Conservation (phyloP, 169 alveolate species). For the Plasmodium vinckei region DNA sequence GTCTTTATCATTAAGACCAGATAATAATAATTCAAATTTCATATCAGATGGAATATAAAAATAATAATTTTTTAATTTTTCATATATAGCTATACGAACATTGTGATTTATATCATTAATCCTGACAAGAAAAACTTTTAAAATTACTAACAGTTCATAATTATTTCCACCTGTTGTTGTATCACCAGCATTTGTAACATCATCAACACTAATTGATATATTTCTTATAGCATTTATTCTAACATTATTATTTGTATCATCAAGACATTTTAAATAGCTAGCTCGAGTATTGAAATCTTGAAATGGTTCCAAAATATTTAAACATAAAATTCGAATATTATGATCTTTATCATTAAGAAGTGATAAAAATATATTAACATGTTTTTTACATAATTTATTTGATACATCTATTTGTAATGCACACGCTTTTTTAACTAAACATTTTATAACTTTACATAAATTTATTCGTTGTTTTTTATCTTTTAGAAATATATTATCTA, state of each 20-base stretch:
- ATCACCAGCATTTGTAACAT: not conserved
- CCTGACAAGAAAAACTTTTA: conserved; percentile 48
- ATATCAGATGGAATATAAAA: conserved; percentile 64
- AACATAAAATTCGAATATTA: conserved; percentile 57
- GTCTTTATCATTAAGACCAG: conserved; percentile 69
- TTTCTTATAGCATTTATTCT: conserved; percentile 61
- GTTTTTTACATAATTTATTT: conserved; percentile 75
- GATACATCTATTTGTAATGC: conserved; percentile 80
- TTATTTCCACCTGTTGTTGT: conserved; percentile 13
- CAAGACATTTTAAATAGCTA: conserved; percentile 56
- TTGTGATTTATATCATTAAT: conserved; percentile 57
- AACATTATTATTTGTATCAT: conserved; percentile 56
- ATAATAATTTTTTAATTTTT: conserved; percentile 49
- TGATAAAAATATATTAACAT: conserved; percentile 77
- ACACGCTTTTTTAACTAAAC: conserved; percentile 77
- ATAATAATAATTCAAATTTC: conserved; percentile 65
- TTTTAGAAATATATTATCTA: conserved; percentile 73
- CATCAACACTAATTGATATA: conserved; percentile 36
- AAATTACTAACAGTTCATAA: conserved; percentile 30
- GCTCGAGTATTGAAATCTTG: conserved; percentile 61
- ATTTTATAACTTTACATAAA: conserved; percentile 67
- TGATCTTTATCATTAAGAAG: conserved; percentile 78
- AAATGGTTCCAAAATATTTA: conserved; percentile 76
- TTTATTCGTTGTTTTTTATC: conserved; percentile 79
- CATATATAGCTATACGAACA: conserved; percentile 69